Evolutionary conservation across 2,329 filamentous ascomycete genomes (phyloP), one percentile per base, ranked within the genome.

Genomic region (Fusarium coffeatum): DNA sequence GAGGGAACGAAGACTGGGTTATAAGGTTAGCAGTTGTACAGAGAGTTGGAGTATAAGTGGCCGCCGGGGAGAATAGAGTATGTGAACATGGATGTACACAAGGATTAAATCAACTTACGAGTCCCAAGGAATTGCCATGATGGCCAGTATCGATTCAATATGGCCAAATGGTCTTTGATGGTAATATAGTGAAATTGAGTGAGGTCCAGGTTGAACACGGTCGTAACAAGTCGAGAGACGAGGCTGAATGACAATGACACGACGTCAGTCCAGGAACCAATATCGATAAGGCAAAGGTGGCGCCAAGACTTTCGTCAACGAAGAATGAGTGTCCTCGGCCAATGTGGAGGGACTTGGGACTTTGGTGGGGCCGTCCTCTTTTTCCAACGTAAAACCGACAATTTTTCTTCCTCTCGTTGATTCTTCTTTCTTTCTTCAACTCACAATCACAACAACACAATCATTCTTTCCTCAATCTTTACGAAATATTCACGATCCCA

Each of bases 1-100:
- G 69, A 89, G 81, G 74, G 86, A 85, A 71, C 86, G 86, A 74
- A 89, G 81, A 55, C 85, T 88, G 69, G 37, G 53, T 34, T 7
- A 27, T 20, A 46, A 59, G 22, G 64, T 71, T 68, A 69, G 61
- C 25, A 45, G 34, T 47, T 50, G 50, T 41, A 34, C 34, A 50
- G 48, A 34, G 30, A 40, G 54, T 55, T 55, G 45, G 28, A 45
- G 58, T 67, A 55, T 60, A 53, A 66, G 54, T 46, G 57, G 50
- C 12, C 23, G 23, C 25, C 11, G n/a, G 23, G 18, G 23, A 11
- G 11, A 48, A 48, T 42, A 27, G 16, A 40, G 22, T 25, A 25
- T 15, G 25, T 25, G 11, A 34, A 50, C 8, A 50, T 11, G 16
- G 13, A 28, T 20, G 18, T 8, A 28, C 25, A 9, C 41, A 45